Evolutionary conservation across 805 yeast species (phyloP).

Genomic region (Teunomyces panamensis): DNA sequence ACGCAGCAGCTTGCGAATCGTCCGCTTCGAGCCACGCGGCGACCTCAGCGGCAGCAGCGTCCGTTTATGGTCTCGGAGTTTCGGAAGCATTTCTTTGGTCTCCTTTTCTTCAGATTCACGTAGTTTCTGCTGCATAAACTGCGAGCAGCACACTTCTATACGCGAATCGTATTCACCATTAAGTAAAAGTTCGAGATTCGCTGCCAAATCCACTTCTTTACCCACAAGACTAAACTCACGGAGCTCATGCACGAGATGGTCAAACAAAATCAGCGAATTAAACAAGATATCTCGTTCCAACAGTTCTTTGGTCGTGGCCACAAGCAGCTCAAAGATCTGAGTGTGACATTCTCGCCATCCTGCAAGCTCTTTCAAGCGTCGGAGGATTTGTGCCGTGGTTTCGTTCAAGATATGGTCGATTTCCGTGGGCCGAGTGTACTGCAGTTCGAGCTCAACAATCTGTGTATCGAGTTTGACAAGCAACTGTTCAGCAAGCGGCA

Average conservation of each 20-base stretch:
- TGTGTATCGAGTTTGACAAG: constrained; percentile 38
- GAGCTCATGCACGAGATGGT: constrained; percentile 37
- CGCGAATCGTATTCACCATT: too few species aligned
- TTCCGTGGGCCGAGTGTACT: constrained; percentile 49
- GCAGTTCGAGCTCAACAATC: constrained; percentile 49
- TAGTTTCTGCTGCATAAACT: too few species aligned
- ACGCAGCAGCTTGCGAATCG: constrained; percentile 11
- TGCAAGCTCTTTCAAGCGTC: constrained; percentile 49
- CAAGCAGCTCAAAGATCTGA: constrained; percentile 35
- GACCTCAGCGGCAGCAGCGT: too few species aligned
- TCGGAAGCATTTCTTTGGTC: too few species aligned
- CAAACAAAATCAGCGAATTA: constrained; percentile 55
- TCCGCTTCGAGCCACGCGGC: constrained; percentile 3
- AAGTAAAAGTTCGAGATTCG: too few species aligned
- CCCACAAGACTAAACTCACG: constrained; percentile 12
- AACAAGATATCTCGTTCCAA: constrained; percentile 54
- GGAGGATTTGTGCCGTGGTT: constrained; percentile 45
- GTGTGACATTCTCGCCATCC: constrained; percentile 53
- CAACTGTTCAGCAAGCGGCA: constrained; percentile 28
- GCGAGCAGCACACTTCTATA: too few species aligned
- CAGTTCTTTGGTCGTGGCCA: constrained; percentile 44
- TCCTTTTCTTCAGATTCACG: too few species aligned
- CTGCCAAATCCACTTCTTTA: not conserved
- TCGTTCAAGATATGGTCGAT: constrained; percentile 49
- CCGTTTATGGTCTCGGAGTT: too few species aligned